Evolutionary conservation across 75 land plant species (phyloP), one percentile per base, ranked within the genome.

Genomic region (Sequoiadendron giganteum): DNA sequence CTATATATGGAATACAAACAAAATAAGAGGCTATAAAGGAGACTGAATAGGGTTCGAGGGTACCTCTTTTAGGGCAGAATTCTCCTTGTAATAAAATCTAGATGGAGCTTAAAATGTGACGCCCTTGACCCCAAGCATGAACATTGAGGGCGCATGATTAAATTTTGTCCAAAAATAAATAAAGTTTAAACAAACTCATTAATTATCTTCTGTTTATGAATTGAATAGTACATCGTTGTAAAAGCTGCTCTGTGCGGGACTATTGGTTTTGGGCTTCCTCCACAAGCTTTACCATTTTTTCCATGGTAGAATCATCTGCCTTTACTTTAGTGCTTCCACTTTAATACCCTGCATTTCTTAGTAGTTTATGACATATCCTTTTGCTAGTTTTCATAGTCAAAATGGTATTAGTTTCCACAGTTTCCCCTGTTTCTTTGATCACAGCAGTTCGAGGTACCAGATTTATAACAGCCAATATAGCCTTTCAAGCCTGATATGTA

Each of bases 201-300:
- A 36, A 36, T 36, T 36, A 36, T 36, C 38, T 36, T 0, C 38
- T 36, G 38, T 0, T 36, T 36, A 36, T 36, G 38, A 36, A 36
- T 36, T 36, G 38, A 36, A 36, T 36, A 36, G 38, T 0, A 36
- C 0, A 36, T 36, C 38, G 38, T 36, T 97, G 97, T n/a, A 96
- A 92, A 21, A 96, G 76, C 75, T 94, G 89, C 86, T 97, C 95
- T 1, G 93, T 94, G 83, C 77, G 92, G 8, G 99, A 95, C 83
- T 91, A 93, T 83, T 86, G 91, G 85, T 87, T 91, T 81, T 97
- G 99, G 30, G 99, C 99, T 86, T 97, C 99, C 86, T 97, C 97
- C 18, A 97, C 97, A 58, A 97, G 90, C 89, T 91, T 93, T 2
- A 94, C 94, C 99, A 98, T 98, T 73, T 89, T 93, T 18, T 97